These are phyloP conservation scores for Coffea eugenioides DNA, from an alignment of 257 asterid genomes.

Conservation along the genomic window DNA sequence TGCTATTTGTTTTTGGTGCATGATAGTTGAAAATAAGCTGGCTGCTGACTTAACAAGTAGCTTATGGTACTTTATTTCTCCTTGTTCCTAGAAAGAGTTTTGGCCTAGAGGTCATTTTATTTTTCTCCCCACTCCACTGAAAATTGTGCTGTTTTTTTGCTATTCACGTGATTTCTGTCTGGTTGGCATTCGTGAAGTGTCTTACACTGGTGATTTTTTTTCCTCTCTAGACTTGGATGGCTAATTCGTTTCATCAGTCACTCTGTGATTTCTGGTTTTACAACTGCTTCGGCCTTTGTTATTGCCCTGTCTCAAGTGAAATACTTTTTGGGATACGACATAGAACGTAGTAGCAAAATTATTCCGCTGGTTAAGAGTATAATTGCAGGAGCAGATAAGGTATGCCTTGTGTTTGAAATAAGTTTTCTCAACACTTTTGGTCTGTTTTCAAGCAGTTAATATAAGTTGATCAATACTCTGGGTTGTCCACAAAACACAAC, in stretches of 20 bases:
- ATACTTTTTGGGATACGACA: slow-evolving; percentile 90
- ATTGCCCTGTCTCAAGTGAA: slow-evolving; percentile 96
- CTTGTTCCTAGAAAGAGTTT: not conserved
- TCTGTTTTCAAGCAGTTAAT: not conserved
- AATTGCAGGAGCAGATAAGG: slow-evolving; percentile 83
- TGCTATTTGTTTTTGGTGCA: too few species aligned
- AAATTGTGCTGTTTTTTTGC: not conserved
- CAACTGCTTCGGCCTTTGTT: slow-evolving; percentile 98
- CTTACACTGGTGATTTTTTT: slow-evolving; percentile 31
- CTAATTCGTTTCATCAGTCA: slow-evolving; percentile 97
- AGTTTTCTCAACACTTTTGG: slow-evolving; percentile 14
- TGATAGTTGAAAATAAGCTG: too few species aligned
- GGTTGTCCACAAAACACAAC: too few species aligned
- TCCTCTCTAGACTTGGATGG: slow-evolving; percentile 92
- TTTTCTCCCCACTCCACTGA: slow-evolving; percentile 10
- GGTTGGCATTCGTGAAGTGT: slow-evolving; percentile 12
- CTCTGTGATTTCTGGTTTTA: slow-evolving; percentile 99
- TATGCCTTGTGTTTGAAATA: slow-evolving; percentile 25
- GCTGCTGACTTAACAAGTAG: too few species aligned
- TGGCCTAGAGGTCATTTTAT: not conserved
- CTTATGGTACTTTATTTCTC: not conserved
- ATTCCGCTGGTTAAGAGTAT: slow-evolving; percentile 83
- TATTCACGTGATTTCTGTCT: not conserved
- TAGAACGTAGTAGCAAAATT: slow-evolving; percentile 94
- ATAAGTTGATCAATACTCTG: not conserved